phyloP scores from a whole-genome alignment of 106 monocot genomes.

The Dactylorhiza incarnata region DNA sequence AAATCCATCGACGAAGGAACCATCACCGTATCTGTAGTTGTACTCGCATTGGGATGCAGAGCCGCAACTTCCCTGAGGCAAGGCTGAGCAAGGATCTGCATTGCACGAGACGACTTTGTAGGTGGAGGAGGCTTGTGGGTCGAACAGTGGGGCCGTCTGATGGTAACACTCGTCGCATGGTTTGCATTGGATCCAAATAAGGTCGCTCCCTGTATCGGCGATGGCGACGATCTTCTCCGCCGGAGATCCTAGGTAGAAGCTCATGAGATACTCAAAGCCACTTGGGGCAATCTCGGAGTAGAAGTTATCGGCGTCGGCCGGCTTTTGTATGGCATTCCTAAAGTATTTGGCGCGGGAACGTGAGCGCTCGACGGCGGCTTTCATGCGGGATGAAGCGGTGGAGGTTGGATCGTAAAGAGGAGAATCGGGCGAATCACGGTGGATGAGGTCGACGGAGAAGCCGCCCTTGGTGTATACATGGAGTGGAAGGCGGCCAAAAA shows the following conservation, averaged over 20 bases:
- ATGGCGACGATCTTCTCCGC: background rate
- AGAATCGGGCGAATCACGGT: slow-evolving; percentile 5
- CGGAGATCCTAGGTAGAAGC: background rate
- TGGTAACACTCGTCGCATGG: slow-evolving; percentile 8
- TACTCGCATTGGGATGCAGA: background rate
- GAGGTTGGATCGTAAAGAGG: background rate
- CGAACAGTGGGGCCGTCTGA: slow-evolving; percentile 2
- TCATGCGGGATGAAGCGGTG: background rate
- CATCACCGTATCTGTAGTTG: slow-evolving; percentile 21
- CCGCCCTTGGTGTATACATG: background rate
- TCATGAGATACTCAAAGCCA: background rate
- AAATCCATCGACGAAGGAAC: slow-evolving; percentile 16
- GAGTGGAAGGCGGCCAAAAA: background rate
- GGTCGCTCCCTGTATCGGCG: slow-evolving; percentile 32
- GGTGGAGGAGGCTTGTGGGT: slow-evolving; percentile 6
- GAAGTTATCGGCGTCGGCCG: background rate
- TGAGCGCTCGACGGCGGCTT: background rate
- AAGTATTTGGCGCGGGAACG: background rate
- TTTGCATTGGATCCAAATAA: slow-evolving; percentile 12
- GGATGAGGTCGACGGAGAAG: slow-evolving; percentile 12
- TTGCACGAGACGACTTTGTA: slow-evolving; percentile 2
- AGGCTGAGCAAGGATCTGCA: background rate
- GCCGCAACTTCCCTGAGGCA: background rate
- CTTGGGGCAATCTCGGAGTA: background rate
- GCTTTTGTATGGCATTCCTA: background rate